Base-by-base conservation (phyloP, 495 filamentous ascomycete species). In the Penicillium macrosclerotiorum region DNA sequence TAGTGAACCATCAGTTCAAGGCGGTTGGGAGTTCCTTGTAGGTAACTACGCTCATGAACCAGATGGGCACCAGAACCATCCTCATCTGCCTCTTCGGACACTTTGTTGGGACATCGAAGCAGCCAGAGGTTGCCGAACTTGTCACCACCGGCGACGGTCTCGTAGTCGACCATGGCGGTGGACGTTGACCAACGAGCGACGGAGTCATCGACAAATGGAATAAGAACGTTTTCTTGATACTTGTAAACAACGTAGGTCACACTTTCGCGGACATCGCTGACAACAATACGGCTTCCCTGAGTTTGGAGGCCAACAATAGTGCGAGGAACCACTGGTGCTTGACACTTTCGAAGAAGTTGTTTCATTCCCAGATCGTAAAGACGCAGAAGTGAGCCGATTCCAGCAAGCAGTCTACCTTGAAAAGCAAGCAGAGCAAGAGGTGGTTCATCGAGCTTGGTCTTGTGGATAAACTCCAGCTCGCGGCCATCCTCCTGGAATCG, bases 81-180 rank as follows among this genome's bases (percentile, higher is more conserved):
- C 67, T 98, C 94, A 57, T 99, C 93, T 1, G 86, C 80, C 57
- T 94, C 86, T 40, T 92, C 88, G 1, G 86, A 92, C 2, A 84
- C 81, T 62, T 95, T 92, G 48, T 83, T 78, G 0, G 94, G 90
- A 55, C 87, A 92, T 8, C 94, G 86, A 44, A 97, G 62, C 27
- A 97, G 76, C 89, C 90, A 97, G 2, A 99, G 59, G 55, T 97
- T 97, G 34, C 94, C 94, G 49, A 99, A 99, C 61, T 95, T 96
- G 70, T 99, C 94, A 31, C 94, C 94, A 25, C 91, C 93, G 8
- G 90, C 93, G 13, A 86, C 82, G 1, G 92, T 96, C 62, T 97
- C 93, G 67, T 99, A 99, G 62, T 99, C 94, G 1, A 96, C 84
- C 92, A 97, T 96, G 5, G 88, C 77, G 1, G 83, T 87, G 35